These are phyloP conservation scores for Chiua sp. DNA, from an alignment of 1,284 basidiomycete species.

Conservation along the genomic window DNA sequence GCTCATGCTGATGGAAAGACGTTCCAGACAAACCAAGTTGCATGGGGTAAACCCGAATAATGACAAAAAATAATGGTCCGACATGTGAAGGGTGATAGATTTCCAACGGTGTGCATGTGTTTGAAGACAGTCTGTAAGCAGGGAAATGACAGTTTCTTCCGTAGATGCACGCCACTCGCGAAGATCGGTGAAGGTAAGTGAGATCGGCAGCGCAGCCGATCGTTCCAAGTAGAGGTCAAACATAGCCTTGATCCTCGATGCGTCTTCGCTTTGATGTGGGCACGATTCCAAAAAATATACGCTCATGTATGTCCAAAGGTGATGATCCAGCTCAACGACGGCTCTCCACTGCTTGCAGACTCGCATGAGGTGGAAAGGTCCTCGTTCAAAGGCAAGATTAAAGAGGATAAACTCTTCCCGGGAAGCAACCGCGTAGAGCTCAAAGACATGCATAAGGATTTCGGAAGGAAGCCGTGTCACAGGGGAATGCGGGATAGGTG, in stretches of 20 bases:
- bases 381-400: background rate
- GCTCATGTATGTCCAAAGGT: conserved; percentile 25
- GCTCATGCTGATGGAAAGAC: background rate
- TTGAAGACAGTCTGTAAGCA: conserved; percentile 17
- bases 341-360: conserved; percentile 25
- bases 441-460: conserved; percentile 19
- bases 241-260: background rate
- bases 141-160: conserved; percentile 2
- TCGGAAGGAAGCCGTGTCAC: conserved; percentile 19
- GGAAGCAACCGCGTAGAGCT: conserved; percentile 3
- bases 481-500: background rate
- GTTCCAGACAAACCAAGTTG: conserved; percentile 15
- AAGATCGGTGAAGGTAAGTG: conserved; percentile 22
- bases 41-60: conserved; percentile 22
- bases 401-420: background rate
- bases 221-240: conserved; percentile 17
- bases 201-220: conserved; percentile 22
- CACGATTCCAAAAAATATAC: conserved; percentile 12
- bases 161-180: conserved; percentile 8
- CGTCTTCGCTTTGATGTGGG: conserved; percentile 6
- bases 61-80: conserved; percentile 10
- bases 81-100: conserved; percentile 16
- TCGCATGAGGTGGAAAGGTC: conserved; percentile 12
- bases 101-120: conserved; percentile 22
- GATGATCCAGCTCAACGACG: conserved; percentile 14